These are phyloP conservation scores for Penicillium paradoxum DNA, from an alignment of 495 filamentous ascomycete genomes.

Conservation along the genomic window DNA sequence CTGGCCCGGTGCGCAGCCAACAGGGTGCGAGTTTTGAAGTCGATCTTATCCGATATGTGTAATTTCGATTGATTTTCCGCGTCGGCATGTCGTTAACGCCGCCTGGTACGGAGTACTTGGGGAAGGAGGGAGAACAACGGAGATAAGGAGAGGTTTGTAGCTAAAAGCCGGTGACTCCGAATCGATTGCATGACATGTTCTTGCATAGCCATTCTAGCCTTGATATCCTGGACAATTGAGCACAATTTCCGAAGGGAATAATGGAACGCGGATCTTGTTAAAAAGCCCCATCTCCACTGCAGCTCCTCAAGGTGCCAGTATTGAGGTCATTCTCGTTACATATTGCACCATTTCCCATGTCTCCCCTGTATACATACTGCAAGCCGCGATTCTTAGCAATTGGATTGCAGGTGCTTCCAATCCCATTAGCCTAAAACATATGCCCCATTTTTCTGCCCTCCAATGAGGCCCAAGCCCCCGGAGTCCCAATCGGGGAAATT, in stretches of 20 bases:
- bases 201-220: too few relatives aligned
- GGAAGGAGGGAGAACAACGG: too few relatives aligned
- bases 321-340: not conserved
- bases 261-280: too few relatives aligned
- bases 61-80: not conserved
- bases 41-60: not conserved
- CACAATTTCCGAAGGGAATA: too few relatives aligned
- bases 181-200: too few relatives aligned
- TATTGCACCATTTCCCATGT: not conserved
- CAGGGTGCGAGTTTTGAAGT: slow-evolving; percentile 12
- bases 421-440: slow-evolving; percentile 7
- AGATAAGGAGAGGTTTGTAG: too few relatives aligned
- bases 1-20: slow-evolving; percentile 13
- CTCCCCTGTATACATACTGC: not conserved
- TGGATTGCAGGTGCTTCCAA: not conserved
- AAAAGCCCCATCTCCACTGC: too few relatives aligned
- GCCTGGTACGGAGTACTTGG: too few relatives aligned
- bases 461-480: not conserved
- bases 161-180: too few relatives aligned
- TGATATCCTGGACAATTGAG: too few relatives aligned
- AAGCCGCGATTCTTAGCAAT: not conserved
- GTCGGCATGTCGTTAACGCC: too few relatives aligned
- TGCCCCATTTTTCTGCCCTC: not conserved
- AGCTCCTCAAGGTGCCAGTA: too few relatives aligned
- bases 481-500: slow-evolving; percentile 1